These are phyloP conservation scores for Oryza rufipogon DNA, from an alignment of 176 grass and related monocot species.

Conservation along the genomic window DNA sequence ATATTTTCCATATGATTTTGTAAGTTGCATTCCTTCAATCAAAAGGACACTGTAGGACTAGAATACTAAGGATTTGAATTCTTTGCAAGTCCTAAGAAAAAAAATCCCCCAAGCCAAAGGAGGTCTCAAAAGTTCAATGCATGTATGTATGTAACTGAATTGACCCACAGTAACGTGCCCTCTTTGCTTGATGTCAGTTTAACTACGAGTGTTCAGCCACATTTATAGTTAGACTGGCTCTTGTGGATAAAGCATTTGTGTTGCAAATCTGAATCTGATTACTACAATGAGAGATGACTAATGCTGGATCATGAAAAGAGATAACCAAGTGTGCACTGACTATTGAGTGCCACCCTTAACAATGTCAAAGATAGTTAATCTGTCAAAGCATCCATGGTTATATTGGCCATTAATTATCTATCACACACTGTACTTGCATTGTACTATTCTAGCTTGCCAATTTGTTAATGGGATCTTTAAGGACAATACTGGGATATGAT, in stretches of 20 bases:
- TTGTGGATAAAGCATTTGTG: neutral
- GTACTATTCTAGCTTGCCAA: neutral
- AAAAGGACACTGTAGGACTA: no score
- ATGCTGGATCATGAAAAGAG: neutral
- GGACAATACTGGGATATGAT: slow-evolving; percentile 25
- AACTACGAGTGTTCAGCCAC: neutral
- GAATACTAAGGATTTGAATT: no score
- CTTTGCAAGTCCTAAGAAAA: no score
- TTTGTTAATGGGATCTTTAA: slow-evolving; percentile 9
- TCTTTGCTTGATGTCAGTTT: neutral
- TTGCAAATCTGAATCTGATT: neutral
- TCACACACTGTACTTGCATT: neutral
- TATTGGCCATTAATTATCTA: neutral
- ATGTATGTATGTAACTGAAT: neutral
- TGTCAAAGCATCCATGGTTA: slow-evolving; percentile 45
- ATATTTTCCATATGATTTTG: no score
- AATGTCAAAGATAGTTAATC: slow-evolving; percentile 48
- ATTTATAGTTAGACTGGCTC: neutral
- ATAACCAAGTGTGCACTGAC: neutral
- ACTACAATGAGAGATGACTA: neutral
- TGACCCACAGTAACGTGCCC: neutral
- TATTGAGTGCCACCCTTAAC: neutral
- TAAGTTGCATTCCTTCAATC: no score
- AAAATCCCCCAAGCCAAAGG: no score
- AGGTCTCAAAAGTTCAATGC: neutral